Evolutionary conservation across 306 rosid genomes (phyloP).

Genomic region (Begonia fuchsioides): DNA sequence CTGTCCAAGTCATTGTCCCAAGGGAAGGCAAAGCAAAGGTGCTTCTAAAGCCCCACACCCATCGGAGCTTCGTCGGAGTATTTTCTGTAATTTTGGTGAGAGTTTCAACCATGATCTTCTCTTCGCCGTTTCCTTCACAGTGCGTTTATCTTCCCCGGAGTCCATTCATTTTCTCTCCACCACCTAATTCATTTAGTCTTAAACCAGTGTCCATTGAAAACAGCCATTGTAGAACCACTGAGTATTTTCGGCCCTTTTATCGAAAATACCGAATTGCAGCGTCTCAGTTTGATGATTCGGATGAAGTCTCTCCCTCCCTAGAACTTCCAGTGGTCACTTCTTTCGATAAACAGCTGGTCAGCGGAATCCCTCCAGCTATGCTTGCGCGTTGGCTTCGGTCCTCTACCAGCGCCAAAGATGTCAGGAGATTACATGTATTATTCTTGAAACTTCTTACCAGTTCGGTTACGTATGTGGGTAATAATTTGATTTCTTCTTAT

Average conservation of each 20-base stretch:
- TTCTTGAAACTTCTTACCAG: slow-evolving; percentile 24
- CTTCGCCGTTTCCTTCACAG: slow-evolving; percentile 17
- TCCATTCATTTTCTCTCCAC: background rate
- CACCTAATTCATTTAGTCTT: slow-evolving; percentile 8
- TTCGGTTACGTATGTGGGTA: slow-evolving; percentile 36
- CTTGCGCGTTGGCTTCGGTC: slow-evolving; percentile 56
- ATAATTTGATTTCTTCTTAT: slow-evolving; percentile 64
- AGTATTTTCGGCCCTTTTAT: slow-evolving; percentile 3
- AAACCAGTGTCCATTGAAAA: slow-evolving; percentile 1
- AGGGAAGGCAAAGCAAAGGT: too few species aligned
- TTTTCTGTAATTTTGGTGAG: background rate
- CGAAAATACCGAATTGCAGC: slow-evolving; percentile 2
- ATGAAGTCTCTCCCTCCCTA: background rate
- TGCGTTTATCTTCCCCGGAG: slow-evolving; percentile 5
- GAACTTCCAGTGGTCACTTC: slow-evolving; percentile 16
- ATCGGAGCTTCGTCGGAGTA: too few species aligned
- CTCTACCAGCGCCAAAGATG: slow-evolving; percentile 33
- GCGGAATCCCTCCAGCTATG: slow-evolving; percentile 23
- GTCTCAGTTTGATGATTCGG: background rate
- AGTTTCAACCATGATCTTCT: slow-evolving; percentile 18
- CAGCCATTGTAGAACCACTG: background rate
- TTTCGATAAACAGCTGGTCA: slow-evolving; percentile 4
- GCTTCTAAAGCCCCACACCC: too few species aligned
- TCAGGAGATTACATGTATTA: slow-evolving; percentile 43
- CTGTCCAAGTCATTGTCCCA: too few species aligned